Conservation (phyloP, 306 rosid genomes). For the Citrullus amarus region DNA sequence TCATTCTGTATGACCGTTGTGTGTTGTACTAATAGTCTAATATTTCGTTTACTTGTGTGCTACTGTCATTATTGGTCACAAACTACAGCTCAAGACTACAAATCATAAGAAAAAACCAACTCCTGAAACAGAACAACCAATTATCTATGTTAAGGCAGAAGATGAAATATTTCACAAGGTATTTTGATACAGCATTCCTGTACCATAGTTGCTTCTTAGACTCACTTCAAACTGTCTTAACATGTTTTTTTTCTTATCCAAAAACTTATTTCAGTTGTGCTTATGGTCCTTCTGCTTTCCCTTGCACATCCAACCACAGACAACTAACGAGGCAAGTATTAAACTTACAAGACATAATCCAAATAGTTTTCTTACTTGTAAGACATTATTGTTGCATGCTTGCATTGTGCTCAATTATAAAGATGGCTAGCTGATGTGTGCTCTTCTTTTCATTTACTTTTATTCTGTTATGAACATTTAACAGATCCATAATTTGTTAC, state of each 20-base stretch:
- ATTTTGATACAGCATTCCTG: slow-evolving; percentile 2
- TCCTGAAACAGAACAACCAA: slow-evolving; percentile 25
- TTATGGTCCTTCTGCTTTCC: slow-evolving; percentile 63
- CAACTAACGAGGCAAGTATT: slow-evolving; percentile 51
- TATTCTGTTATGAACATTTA: neutral
- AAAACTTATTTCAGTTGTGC: slow-evolving; percentile 47
- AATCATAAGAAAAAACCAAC: slow-evolving; percentile 25
- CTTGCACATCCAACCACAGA: slow-evolving; percentile 33
- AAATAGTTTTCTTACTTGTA: neutral
- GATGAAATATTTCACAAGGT: slow-evolving; percentile 84
- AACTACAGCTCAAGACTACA: slow-evolving; percentile 39
- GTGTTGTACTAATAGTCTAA: neutral
- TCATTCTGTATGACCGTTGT: neutral
- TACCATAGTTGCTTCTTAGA: neutral
- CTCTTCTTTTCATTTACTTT: neutral
- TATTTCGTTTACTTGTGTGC: neutral
- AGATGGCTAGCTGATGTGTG: neutral
- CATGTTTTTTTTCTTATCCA: slow-evolving; percentile 1
- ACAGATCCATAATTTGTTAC: neutral
- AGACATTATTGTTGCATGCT: neutral
- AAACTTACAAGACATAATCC: neutral
- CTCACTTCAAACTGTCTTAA: neutral
- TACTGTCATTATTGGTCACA: slow-evolving; percentile 10
- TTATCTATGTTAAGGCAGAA: slow-evolving; percentile 61
- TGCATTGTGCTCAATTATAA: neutral